Conservation (phyloP, 331 rosid genomes). For the Ulmus americana region DNA sequence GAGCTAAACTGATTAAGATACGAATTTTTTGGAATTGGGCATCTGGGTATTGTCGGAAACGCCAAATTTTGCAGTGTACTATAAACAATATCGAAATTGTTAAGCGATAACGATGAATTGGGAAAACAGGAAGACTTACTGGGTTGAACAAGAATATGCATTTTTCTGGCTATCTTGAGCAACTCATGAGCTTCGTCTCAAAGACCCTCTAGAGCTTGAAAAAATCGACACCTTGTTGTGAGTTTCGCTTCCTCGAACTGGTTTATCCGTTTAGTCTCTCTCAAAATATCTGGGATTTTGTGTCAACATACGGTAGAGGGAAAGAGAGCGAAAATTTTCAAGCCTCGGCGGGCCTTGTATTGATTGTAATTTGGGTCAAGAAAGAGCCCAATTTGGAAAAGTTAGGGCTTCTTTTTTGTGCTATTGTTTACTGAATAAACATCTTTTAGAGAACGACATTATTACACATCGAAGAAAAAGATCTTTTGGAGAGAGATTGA, state of each 20-base stretch:
- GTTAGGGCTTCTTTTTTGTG: too few relatives aligned
- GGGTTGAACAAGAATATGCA: conserved; percentile 44
- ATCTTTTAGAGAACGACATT: too few relatives aligned
- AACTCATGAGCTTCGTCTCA: conserved; percentile 40
- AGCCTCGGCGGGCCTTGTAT: too few relatives aligned
- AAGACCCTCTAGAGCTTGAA: background rate
- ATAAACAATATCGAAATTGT: conserved; percentile 16
- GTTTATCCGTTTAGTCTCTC: conserved; percentile 22
- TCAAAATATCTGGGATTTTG: background rate
- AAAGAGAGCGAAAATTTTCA: too few relatives aligned
- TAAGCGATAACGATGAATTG: conserved; percentile 17
- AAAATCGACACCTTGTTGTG: background rate
- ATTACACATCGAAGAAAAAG: too few relatives aligned
- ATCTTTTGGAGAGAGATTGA: too few relatives aligned
- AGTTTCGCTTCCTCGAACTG: conserved; percentile 10
- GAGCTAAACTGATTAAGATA: conserved; percentile 22
- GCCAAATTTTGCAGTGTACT: conserved; percentile 21
- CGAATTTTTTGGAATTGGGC: conserved; percentile 16
- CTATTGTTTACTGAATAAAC: too few relatives aligned
- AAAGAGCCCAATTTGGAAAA: too few relatives aligned
- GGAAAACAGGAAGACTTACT: conserved; percentile 39
- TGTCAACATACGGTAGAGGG: too few relatives aligned
- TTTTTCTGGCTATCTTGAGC: conserved; percentile 30
- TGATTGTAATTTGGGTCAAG: too few relatives aligned
- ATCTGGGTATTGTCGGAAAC: conserved; percentile 9